Evolutionary conservation across 139 green algal genomes (phyloP).

Genomic region (Eudorina sp.): DNA sequence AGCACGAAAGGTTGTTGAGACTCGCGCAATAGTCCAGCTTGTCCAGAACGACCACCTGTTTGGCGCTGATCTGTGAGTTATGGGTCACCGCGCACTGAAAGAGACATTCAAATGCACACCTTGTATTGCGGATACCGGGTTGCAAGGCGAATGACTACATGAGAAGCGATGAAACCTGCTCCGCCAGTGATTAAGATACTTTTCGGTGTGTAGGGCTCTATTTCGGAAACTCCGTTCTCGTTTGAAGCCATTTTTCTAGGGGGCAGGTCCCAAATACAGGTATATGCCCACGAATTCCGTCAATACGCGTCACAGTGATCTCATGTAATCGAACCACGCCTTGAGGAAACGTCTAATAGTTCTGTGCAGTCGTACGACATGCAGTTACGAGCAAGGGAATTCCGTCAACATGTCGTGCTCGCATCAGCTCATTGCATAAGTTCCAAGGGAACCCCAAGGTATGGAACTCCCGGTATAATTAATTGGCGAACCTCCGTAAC

Average conservation of each 20-base stretch:
- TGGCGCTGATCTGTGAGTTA: background rate
- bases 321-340: too few species aligned
- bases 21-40: constrained; percentile 97
- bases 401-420: too few species aligned
- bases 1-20: constrained; percentile 83
- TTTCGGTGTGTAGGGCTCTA: constrained; percentile 72
- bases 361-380: too few species aligned
- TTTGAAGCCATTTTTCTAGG: background rate
- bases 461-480: too few species aligned
- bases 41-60: constrained; percentile 92
- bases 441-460: too few species aligned
- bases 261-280: too few species aligned
- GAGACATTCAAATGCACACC: constrained; percentile 49
- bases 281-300: too few species aligned
- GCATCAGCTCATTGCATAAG: too few species aligned
- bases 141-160: constrained; percentile 85
- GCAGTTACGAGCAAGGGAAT: too few species aligned
- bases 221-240: background rate
- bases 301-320: too few species aligned
- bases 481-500: too few species aligned
- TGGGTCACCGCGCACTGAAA: background rate
- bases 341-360: too few species aligned
- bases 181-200: constrained; percentile 92
- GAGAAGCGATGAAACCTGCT: constrained; percentile 95
- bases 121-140: constrained; percentile 92